phyloP scores from a whole-genome alignment of 495 filamentous ascomycete genomes.

The Neurospora sp. region DNA sequence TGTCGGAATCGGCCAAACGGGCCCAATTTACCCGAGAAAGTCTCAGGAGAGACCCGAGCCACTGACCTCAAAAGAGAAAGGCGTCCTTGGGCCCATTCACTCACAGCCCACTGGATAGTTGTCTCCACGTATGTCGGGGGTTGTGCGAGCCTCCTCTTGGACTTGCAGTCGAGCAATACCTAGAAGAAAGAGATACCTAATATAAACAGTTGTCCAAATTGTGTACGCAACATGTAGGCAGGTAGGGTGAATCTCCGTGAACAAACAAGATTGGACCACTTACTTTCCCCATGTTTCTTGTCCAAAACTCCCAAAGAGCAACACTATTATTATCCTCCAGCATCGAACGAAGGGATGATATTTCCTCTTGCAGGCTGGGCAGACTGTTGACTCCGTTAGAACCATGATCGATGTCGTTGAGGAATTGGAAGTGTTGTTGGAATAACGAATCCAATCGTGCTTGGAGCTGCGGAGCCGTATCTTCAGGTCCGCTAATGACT shows the following conservation, averaged over 20 bases:
- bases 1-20: background rate
- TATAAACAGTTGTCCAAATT: background rate
- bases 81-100: background rate
- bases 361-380: background rate
- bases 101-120: background rate
- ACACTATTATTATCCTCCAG: background rate
- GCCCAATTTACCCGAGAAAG: background rate
- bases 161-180: background rate
- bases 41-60: background rate
- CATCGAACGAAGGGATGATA: background rate
- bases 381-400: no score
- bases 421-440: no score
- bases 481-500: background rate
- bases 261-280: background rate
- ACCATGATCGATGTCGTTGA: no score
- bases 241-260: background rate
- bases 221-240: background rate
- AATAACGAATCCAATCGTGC: no score
- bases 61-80: background rate
- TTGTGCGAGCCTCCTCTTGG: background rate
- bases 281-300: background rate
- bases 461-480: no score
- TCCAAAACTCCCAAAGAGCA: background rate
- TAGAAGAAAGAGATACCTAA: background rate
- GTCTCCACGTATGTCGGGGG: background rate